Evolutionary conservation across 208 protist genomes (phyloP).

Genomic region (Trypanosoma lewisi): DNA sequence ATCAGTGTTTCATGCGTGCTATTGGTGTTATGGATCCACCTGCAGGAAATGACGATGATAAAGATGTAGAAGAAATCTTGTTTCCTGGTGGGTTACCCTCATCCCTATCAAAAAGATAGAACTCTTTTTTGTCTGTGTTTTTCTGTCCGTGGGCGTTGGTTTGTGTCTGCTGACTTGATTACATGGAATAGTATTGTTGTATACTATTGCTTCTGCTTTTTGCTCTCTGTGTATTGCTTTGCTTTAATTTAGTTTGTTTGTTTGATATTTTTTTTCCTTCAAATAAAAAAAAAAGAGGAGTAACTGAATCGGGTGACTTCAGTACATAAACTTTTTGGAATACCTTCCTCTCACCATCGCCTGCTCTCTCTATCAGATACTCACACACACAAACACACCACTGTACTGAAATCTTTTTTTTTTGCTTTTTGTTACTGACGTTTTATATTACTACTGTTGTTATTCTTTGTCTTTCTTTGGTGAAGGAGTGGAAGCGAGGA

Average conservation of each 20-base stretch:
- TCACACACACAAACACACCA: too few species aligned
- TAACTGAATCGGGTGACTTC: too few species aligned
- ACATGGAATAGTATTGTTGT: too few species aligned
- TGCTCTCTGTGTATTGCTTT: neutral
- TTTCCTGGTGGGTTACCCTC: neutral
- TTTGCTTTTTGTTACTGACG: slow-evolving; percentile 12
- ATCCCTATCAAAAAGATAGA: neutral
- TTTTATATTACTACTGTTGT: slow-evolving; percentile 5
- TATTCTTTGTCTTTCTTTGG: slow-evolving; percentile 7
- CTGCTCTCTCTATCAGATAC: too few species aligned
- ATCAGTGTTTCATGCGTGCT: slow-evolving; percentile 50
- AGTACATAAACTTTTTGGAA: too few species aligned
- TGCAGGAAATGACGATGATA: slow-evolving; percentile 20
- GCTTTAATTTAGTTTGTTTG: neutral
- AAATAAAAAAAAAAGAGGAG: too few species aligned
- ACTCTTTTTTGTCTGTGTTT: too few species aligned
- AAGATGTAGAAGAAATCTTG: neutral
- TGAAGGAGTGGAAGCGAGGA: neutral
- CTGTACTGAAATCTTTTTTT: slow-evolving; percentile 15
- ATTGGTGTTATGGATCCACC: slow-evolving; percentile 49
- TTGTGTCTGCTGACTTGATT: too few species aligned
- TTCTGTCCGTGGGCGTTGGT: neutral
- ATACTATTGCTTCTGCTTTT: neutral
- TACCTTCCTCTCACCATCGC: too few species aligned
- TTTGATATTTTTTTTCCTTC: neutral